A percentile compares a stretch with the other conserved stretches of the same genome.
Conservation (phyloP, 2,329 filamentous ascomycete species). For the Phyllosticta citriasiana region DNA sequence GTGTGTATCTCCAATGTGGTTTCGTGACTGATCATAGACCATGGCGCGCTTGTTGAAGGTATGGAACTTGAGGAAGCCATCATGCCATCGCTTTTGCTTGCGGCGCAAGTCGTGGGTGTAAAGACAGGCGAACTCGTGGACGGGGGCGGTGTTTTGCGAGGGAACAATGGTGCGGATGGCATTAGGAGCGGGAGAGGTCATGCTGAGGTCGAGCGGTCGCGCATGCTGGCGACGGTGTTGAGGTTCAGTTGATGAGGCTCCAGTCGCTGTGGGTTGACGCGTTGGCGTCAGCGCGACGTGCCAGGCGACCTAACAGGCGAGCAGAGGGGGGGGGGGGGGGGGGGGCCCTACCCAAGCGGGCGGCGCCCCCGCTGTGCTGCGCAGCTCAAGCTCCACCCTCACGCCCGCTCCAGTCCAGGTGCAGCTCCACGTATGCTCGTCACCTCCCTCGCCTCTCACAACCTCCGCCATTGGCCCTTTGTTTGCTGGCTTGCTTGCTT, state of each 20-base stretch:
- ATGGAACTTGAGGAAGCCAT: slow-evolving; percentile 79
- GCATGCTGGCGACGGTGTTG: slow-evolving; percentile 10
- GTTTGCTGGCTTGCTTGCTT: neutral
- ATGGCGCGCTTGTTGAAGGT: slow-evolving; percentile 86
- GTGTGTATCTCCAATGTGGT: slow-evolving; percentile 76
- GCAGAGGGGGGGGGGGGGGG: neutral
- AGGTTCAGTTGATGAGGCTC: slow-evolving; percentile 5
- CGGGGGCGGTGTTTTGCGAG: slow-evolving; percentile 54
- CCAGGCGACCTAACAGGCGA: too few species aligned
- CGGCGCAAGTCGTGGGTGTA: slow-evolving; percentile 77
- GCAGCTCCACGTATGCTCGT: neutral
- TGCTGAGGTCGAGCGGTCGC: neutral
- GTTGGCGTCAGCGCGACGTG: neutral
- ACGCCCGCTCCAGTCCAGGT: neutral
- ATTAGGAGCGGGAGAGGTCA: slow-evolving; percentile 20
- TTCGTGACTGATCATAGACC: slow-evolving; percentile 74
- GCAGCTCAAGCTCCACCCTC: slow-evolving; percentile 4
- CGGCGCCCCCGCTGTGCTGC: neutral
- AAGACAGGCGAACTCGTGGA: slow-evolving; percentile 75
- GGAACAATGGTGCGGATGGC: slow-evolving; percentile 17
- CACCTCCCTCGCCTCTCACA: slow-evolving; percentile 4
- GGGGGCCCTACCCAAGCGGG: neutral
- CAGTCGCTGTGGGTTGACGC: slow-evolving; percentile 6
- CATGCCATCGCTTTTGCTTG: slow-evolving; percentile 89
- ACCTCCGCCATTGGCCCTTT: neutral